Conservation (phyloP, 2,329 filamentous ascomycete species). For the Aspergillus terreus region DNA sequence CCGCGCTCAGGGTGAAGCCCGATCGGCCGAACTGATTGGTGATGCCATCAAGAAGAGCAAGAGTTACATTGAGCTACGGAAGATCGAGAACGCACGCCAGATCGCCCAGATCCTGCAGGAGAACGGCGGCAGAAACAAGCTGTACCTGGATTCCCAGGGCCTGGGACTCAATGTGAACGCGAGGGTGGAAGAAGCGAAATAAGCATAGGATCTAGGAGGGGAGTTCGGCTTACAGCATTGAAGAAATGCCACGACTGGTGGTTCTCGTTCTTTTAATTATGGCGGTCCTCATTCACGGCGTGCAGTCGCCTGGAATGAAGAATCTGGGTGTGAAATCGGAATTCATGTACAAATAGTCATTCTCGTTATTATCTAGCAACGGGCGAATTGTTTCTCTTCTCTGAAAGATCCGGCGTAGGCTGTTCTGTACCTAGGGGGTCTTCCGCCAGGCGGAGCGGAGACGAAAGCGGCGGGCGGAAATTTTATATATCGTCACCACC, state of each 20-base stretch:
- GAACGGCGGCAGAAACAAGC: slow-evolving; percentile 80
- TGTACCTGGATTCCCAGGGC: slow-evolving; percentile 88
- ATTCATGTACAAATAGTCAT: slow-evolving; percentile 37
- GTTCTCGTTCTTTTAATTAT: slow-evolving; percentile 6
- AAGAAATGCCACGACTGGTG: neutral
- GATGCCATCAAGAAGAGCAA: slow-evolving; percentile 99
- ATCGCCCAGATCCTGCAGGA: slow-evolving; percentile 90
- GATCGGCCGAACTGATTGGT: slow-evolving; percentile 95
- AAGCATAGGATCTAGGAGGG: slow-evolving; percentile 14
- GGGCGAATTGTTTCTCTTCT: slow-evolving; percentile 34
- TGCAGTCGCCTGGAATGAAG: slow-evolving; percentile 17
- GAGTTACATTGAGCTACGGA: slow-evolving; percentile 93
- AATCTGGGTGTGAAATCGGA: slow-evolving; percentile 17
- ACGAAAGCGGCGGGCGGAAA: slow-evolving; percentile 28
- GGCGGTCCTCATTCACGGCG: slow-evolving; percentile 11
- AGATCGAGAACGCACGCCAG: slow-evolving; percentile 90
- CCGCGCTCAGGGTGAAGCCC: slow-evolving; percentile 96
- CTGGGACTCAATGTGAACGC: slow-evolving; percentile 79
- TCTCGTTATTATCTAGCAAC: slow-evolving; percentile 25
- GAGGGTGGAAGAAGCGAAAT: slow-evolving; percentile 28
- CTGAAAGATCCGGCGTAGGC: slow-evolving; percentile 6
- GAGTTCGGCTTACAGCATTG: neutral
- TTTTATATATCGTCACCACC: slow-evolving; percentile 22
- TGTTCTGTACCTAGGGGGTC: neutral
- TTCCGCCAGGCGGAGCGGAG: slow-evolving; percentile 15